Conservation (phyloP, 441 rosid species). For the Aleurites moluccanus region DNA sequence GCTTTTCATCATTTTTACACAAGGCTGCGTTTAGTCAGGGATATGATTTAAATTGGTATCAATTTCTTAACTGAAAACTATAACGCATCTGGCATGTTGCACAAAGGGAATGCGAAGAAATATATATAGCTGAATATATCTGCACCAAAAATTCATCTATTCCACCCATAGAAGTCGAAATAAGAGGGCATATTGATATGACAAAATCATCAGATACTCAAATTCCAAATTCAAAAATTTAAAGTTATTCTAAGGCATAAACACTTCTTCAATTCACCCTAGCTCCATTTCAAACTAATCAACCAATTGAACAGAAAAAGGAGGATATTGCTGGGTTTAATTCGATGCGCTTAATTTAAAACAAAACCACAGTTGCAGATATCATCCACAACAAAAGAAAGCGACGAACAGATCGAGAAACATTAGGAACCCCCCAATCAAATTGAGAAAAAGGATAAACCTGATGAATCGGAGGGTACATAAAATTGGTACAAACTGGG, state of each 20-base stretch:
- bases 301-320: not conserved
- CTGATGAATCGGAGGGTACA: conserved; percentile 99
- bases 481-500: conserved; percentile 95
- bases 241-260: not conserved
- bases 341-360: not conserved
- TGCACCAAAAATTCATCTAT: not conserved
- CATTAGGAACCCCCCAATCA: conserved; percentile 17
- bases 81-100: not conserved
- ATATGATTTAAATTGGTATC: not conserved
- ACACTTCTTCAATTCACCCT: not conserved
- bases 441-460: conserved; percentile 33
- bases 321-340: not conserved
- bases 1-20: not conserved
- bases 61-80: conserved; percentile 6
- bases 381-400: not conserved
- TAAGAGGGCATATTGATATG: not conserved
- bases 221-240: no score
- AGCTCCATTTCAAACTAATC: not conserved
- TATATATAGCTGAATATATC: not conserved
- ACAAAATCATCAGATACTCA: conserved; percentile 8
- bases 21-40: not conserved
- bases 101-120: not conserved
- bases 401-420: not conserved
- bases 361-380: not conserved
- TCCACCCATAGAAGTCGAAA: not conserved